A percentile compares a stretch with the other conserved stretches of the same genome.
phyloP scores from a whole-genome alignment of 106 monocot genomes.

The Ottelia alismoides region DNA sequence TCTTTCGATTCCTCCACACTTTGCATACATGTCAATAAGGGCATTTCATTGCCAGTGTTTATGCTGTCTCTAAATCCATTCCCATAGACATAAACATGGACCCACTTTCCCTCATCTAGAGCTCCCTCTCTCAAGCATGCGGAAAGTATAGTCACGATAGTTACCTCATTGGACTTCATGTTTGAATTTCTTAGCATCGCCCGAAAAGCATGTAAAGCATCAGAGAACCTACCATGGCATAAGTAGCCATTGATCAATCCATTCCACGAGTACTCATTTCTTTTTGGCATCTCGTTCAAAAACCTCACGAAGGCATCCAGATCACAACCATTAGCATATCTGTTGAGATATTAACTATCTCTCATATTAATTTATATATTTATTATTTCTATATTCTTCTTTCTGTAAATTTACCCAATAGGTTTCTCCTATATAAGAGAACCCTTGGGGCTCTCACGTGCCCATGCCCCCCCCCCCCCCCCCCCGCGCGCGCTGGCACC shows the following conservation, averaged over 20 bases:
- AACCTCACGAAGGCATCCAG: constrained; percentile 24
- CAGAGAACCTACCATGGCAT: constrained; percentile 7
- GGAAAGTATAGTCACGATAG: constrained; percentile 26
- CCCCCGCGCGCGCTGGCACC: no score
- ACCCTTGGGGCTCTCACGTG: no score
- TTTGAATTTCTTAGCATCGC: constrained; percentile 20
- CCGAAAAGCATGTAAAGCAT: constrained; percentile 20
- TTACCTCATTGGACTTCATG: constrained; percentile 42
- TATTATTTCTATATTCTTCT: no score
- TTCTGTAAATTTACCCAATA: no score
- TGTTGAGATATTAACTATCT: no score
- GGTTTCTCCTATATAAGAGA: no score
- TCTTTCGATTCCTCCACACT: constrained; percentile 45
- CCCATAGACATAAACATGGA: constrained; percentile 32
- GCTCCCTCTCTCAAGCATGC: constrained; percentile 38
- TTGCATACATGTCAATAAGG: constrained; percentile 59
- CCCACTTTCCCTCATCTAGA: constrained; percentile 26
- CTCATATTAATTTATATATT: no score
- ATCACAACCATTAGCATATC: constrained; percentile 24
- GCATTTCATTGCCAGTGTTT: constrained; percentile 31
- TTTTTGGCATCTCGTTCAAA: constrained; percentile 41
- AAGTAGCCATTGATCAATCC: constrained; percentile 35
- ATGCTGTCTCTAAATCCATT: constrained; percentile 15
- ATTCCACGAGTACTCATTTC: constrained; percentile 64
- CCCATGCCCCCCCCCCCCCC: no score